A percentile compares a stretch with the other conserved stretches of the same genome.
phyloP scores from a whole-genome alignment of 2,329 filamentous ascomycete genomes.

The Penicillium concentricum region DNA sequence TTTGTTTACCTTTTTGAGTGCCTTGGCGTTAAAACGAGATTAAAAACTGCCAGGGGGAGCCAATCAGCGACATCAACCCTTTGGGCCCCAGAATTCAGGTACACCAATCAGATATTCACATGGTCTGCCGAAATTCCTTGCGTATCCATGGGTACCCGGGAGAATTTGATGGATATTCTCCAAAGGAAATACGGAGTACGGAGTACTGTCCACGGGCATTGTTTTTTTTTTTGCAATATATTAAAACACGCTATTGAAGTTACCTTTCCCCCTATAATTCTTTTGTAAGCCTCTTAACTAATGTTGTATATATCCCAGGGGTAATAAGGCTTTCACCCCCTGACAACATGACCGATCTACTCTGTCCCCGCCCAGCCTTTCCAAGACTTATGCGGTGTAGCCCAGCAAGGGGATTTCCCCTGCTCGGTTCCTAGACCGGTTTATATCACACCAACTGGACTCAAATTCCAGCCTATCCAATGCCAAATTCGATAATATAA shows the following conservation, averaged over 20 bases:
- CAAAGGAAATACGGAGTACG: too few relatives aligned
- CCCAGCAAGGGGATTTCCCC: conserved; percentile 8
- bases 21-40: conserved; percentile 29
- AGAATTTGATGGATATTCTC: background rate
- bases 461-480: background rate
- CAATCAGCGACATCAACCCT: conserved; percentile 19
- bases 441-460: background rate
- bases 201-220: background rate
- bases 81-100: conserved; percentile 23
- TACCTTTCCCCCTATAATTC: background rate
- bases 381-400: background rate
- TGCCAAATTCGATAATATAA: background rate
- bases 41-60: conserved; percentile 20
- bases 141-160: conserved; percentile 22
- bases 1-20: conserved; percentile 24
- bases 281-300: too few relatives aligned
- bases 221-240: background rate
- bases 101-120: conserved; percentile 30
- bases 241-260: conserved; percentile 6
- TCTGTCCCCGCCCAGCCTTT: background rate
- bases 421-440: background rate
- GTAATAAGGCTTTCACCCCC: background rate
- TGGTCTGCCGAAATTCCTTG: conserved; percentile 17
- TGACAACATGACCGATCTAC: background rate
- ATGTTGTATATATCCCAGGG: background rate